Conservation (phyloP, 805 yeast genomes). For the Ogataea trehaloabstinens region DNA sequence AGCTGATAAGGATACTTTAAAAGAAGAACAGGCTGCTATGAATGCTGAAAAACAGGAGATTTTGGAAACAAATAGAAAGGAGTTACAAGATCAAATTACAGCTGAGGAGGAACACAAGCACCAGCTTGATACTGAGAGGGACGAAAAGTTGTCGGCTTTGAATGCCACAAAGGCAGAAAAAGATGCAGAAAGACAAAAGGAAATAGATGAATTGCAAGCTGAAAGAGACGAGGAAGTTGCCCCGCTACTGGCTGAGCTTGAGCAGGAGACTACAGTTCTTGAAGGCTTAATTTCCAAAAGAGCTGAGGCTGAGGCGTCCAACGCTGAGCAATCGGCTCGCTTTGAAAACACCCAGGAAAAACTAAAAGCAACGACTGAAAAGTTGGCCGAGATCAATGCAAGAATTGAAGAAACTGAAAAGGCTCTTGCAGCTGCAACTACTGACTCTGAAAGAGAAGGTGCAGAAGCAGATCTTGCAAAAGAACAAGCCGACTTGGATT, state of each 20-base stretch:
- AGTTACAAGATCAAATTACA: slow-evolving; percentile 36
- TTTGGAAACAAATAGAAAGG: slow-evolving; percentile 46
- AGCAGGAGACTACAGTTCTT: slow-evolving; percentile 47
- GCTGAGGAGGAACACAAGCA: slow-evolving; percentile 40
- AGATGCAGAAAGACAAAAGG: slow-evolving; percentile 44
- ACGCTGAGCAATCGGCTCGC: slow-evolving; percentile 43
- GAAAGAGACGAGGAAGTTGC: slow-evolving; percentile 53
- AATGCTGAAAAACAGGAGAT: slow-evolving; percentile 34
- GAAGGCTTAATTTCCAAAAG: slow-evolving; percentile 49
- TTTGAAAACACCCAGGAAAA: slow-evolving; percentile 41
- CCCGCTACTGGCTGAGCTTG: slow-evolving; percentile 54
- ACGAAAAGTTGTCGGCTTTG: slow-evolving; percentile 42
- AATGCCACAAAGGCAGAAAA: slow-evolving; percentile 42
- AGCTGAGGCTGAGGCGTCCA: slow-evolving; percentile 44
- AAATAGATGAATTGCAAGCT: slow-evolving; percentile 45
- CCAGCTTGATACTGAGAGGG: slow-evolving; percentile 39
- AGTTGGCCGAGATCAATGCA: slow-evolving; percentile 42
- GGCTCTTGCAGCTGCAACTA: slow-evolving; percentile 34
- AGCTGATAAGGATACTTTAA: slow-evolving; percentile 46
- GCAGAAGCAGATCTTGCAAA: slow-evolving; percentile 26
- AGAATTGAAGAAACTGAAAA: slow-evolving; percentile 41
- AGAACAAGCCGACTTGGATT: slow-evolving; percentile 28
- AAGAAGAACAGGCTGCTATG: slow-evolving; percentile 44
- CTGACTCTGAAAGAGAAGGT: slow-evolving; percentile 28
- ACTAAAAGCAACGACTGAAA: slow-evolving; percentile 41